phyloP scores from a whole-genome alignment of 2,329 filamentous ascomycete genomes.

The Colletotrichum sp. region DNA sequence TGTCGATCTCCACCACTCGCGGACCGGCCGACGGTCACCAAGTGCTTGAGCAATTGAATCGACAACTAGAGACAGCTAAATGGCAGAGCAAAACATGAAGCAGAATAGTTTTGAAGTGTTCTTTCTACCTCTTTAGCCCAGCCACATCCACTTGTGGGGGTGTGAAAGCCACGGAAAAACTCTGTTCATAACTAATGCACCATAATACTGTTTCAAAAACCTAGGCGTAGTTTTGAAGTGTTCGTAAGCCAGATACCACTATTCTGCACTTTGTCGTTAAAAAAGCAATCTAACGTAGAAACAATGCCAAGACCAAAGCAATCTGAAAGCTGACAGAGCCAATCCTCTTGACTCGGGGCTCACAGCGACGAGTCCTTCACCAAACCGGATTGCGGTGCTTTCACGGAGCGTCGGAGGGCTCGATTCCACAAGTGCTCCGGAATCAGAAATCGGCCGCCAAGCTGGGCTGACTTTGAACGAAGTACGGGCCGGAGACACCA shows the following conservation, averaged over 20 bases:
- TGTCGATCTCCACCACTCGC: background rate
- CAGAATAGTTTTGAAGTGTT: too few species aligned
- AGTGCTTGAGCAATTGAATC: background rate
- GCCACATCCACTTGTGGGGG: too few species aligned
- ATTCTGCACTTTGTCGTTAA: background rate
- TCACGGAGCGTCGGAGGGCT: background rate
- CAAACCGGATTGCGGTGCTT: background rate
- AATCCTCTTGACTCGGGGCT: background rate
- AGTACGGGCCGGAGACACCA: background rate
- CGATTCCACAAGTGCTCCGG: background rate
- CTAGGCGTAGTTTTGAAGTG: too few species aligned
- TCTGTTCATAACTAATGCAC: too few species aligned
- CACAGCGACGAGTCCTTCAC: background rate
- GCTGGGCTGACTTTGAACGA: background rate
- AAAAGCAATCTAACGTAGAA: background rate
- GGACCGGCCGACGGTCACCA: background rate
- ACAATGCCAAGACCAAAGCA: background rate
- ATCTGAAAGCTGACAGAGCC: background rate
- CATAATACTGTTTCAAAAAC: too few species aligned
- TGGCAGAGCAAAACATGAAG: too few species aligned
- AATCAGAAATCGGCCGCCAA: background rate
- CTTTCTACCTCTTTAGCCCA: too few species aligned
- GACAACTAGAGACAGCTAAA: too few species aligned
- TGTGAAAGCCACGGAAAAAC: too few species aligned
- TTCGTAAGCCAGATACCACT: rapidly evolving